phyloP scores from a whole-genome alignment of 148 eudicot genomes.

The Silene conica region DNA sequence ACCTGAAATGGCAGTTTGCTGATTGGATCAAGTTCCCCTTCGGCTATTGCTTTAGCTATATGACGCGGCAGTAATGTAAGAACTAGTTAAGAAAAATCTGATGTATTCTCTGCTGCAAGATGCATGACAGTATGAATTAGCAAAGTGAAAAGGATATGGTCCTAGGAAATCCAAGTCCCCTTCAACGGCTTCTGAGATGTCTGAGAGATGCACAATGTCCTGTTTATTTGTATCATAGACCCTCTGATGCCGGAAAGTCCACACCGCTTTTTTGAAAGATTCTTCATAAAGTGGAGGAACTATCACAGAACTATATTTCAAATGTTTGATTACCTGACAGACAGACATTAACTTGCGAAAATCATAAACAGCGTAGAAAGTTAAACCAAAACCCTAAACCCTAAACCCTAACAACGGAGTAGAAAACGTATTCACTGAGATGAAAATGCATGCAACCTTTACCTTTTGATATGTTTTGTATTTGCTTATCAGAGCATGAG shows the following conservation, averaged over 20 bases:
- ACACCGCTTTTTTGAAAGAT: conserved; percentile 74
- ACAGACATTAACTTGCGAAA: background rate
- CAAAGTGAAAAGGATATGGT: conserved; percentile 78
- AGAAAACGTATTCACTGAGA: no score
- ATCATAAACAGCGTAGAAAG: no score
- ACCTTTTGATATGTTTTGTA: conserved; percentile 82
- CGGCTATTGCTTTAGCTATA: conserved; percentile 73
- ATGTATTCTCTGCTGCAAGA: background rate
- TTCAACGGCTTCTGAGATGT: conserved; percentile 34
- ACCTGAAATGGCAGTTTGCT: conserved; percentile 84
- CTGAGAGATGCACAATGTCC: conserved; percentile 67
- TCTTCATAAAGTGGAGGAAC: conserved; percentile 83
- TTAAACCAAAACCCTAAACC: no score
- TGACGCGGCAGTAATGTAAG: conserved; percentile 57
- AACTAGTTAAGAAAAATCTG: conserved; percentile 51
- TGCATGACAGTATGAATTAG: conserved; percentile 14
- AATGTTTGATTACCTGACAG: conserved; percentile 82
- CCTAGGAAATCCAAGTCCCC: conserved; percentile 82
- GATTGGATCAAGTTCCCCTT: conserved; percentile 83
- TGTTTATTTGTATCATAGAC: conserved; percentile 70
- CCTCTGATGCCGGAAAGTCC: conserved; percentile 93
- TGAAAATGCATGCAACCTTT: background rate
- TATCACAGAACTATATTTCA: conserved; percentile 56
- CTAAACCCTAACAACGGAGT: no score
- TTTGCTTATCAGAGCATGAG: conserved; percentile 75